These are phyloP conservation scores for Corynespora cassiicola DNA, from an alignment of 2,329 filamentous ascomycete genomes.

Conservation along the genomic window DNA sequence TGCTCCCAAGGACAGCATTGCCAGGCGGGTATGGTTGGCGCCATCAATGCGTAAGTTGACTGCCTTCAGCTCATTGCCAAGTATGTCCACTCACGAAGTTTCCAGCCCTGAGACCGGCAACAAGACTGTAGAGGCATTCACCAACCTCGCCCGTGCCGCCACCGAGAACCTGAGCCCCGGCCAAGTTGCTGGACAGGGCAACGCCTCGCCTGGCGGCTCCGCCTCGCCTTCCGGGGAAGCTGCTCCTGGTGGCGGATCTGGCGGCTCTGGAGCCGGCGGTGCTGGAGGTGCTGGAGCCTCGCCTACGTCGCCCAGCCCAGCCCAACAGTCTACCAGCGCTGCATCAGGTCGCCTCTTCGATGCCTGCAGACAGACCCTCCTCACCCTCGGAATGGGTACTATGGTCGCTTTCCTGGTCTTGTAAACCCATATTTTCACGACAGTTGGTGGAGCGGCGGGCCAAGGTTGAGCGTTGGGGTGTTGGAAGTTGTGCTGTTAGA, in stretches of 20 bases:
- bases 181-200: constrained; percentile 27
- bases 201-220: constrained; percentile 12
- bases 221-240: no score
- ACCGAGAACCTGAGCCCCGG: constrained; percentile 51
- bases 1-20: constrained; percentile 79
- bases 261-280: constrained; percentile 10
- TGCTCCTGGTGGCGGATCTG: constrained; percentile 2
- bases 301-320: constrained; percentile 9
- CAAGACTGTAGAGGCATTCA: constrained; percentile 43
- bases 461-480: constrained; percentile 1
- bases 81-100: constrained; percentile 29
- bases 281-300: constrained; percentile 10
- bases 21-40: constrained; percentile 75
- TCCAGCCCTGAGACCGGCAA: constrained; percentile 39
- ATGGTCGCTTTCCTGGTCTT: constrained; percentile 32
- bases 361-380: constrained; percentile 25
- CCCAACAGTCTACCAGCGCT: constrained; percentile 34
- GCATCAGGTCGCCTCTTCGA: constrained; percentile 26
- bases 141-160: constrained; percentile 45
- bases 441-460: not conserved
- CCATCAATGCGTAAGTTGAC: constrained; percentile 72
- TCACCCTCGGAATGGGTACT: constrained; percentile 32
- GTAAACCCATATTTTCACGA: constrained; percentile 25
- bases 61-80: not conserved
- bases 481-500: constrained; percentile 4